Conservation (phyloP, 2,329 filamentous ascomycete genomes). For the Fusarium sororula region DNA sequence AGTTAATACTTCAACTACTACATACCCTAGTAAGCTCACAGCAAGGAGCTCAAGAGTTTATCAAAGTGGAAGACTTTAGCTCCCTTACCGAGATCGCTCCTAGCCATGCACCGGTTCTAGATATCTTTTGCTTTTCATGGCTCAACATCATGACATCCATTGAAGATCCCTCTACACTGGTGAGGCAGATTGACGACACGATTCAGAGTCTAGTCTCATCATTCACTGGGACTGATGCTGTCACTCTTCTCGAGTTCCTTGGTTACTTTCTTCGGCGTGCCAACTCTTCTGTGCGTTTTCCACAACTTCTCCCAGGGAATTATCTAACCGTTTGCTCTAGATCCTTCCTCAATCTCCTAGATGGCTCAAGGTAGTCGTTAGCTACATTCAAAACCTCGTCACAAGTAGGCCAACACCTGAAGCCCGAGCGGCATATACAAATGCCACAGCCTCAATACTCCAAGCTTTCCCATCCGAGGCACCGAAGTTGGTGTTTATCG, state of each 20-base stretch:
- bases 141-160: slow-evolving; percentile 54
- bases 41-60: slow-evolving; percentile 60
- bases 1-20: slow-evolving; percentile 65
- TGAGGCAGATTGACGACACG: slow-evolving; percentile 55
- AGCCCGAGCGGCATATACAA: slow-evolving; percentile 67
- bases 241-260: slow-evolving; percentile 67
- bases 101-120: slow-evolving; percentile 61
- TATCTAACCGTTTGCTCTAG: slow-evolving; percentile 46
- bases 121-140: slow-evolving; percentile 67
- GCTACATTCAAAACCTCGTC: slow-evolving; percentile 63
- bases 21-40: slow-evolving; percentile 62
- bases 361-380: slow-evolving; percentile 62
- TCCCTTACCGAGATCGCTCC: slow-evolving; percentile 67
- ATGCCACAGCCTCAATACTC: slow-evolving; percentile 66
- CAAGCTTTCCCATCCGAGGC: slow-evolving; percentile 60
- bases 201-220: slow-evolving; percentile 60
- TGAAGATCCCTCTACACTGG: slow-evolving; percentile 45
- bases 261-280: slow-evolving; percentile 61
- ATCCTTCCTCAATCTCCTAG: slow-evolving; percentile 57
- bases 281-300: slow-evolving; percentile 55
- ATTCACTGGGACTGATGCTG: slow-evolving; percentile 68
- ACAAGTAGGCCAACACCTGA: slow-evolving; percentile 63
- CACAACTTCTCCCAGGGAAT: background rate
- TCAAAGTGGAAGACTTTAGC: slow-evolving; percentile 60
- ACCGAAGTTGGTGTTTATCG: slow-evolving; percentile 62